phyloP scores from a whole-genome alignment of 2,329 filamentous ascomycete genomes.

The Pseudocercospora pini-densiflorae region DNA sequence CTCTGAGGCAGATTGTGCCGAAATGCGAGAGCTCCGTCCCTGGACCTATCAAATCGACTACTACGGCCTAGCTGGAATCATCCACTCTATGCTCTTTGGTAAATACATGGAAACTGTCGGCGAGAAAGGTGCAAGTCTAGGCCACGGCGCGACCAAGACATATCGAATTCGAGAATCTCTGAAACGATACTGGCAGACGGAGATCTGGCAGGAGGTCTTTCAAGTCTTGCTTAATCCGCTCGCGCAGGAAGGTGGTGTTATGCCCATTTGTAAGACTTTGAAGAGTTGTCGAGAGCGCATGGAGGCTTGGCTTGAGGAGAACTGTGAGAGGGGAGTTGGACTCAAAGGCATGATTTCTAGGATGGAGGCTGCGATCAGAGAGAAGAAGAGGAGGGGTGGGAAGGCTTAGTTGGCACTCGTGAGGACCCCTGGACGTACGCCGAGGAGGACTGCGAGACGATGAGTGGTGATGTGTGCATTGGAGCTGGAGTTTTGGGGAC shows the following conservation, averaged over 20 bases:
- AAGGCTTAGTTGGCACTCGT: conserved; percentile 18
- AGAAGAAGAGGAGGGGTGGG: conserved; percentile 36
- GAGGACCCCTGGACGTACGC: not conserved
- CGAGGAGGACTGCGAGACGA: too few species aligned
- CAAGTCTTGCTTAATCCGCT: conserved; percentile 84
- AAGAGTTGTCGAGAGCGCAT: conserved; percentile 72
- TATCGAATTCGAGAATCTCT: conserved; percentile 82
- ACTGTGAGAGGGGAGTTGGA: conserved; percentile 77
- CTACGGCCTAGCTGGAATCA: conserved; percentile 84
- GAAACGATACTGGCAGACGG: conserved; percentile 96
- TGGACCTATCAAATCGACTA: conserved; percentile 99
- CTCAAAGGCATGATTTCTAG: conserved; percentile 61
- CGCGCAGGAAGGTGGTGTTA: conserved; percentile 66
- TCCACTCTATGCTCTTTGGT: conserved; percentile 90
- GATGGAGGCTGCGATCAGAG: conserved; percentile 71
- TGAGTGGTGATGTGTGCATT: too few species aligned
- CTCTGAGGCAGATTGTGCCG: conserved; percentile 82
- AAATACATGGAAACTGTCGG: conserved; percentile 85
- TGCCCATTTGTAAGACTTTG: conserved; percentile 78
- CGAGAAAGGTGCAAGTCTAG: conserved; percentile 49
- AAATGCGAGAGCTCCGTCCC: conserved; percentile 90
- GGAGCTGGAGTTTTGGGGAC: too few species aligned
- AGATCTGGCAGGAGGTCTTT: conserved; percentile 85
- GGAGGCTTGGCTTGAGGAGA: conserved; percentile 80
- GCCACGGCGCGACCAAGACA: conserved; percentile 63